Evolutionary conservation across 208 protist species (phyloP).

Genomic region (Wallacemonas collosoma): DNA sequence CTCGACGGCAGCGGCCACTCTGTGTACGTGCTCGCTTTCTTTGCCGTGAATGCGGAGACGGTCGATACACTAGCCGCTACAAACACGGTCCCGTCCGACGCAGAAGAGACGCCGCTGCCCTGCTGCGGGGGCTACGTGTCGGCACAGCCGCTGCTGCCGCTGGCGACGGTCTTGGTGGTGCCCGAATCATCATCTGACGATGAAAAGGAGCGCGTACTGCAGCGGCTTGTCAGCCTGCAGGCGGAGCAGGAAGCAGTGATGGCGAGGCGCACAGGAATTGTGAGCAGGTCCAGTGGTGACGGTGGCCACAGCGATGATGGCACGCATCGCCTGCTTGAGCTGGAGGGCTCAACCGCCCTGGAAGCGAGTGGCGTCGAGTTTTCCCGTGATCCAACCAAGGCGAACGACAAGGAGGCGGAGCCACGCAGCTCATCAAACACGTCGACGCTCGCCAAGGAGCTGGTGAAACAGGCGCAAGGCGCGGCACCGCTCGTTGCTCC

Average conservation of each 20-base stretch:
- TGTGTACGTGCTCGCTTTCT: conserved; percentile 78
- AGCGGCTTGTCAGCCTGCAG: conserved; percentile 75
- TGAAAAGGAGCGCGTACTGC: conserved; percentile 72
- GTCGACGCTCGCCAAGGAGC: conserved; percentile 29
- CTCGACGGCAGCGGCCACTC: conserved; percentile 34
- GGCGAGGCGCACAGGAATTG: conserved; percentile 10
- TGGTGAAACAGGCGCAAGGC: conserved; percentile 35
- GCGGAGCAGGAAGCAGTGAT: conserved; percentile 63
- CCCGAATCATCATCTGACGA: conserved; percentile 29
- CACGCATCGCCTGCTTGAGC: background rate
- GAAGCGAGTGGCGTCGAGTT: background rate
- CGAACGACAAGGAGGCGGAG: background rate
- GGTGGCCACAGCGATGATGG: background rate
- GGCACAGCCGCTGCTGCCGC: conserved; percentile 69
- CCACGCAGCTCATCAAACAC: conserved; percentile 1
- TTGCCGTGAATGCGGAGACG: conserved; percentile 51
- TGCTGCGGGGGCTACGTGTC: conserved; percentile 76
- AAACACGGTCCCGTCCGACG: conserved; percentile 1
- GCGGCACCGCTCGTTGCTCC: conserved; percentile 28
- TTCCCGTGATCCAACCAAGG: background rate
- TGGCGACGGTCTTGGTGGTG: conserved; percentile 79
- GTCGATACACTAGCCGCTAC: conserved; percentile 33
- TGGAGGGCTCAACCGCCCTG: background rate
- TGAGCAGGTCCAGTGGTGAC: background rate
- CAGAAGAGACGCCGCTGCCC: conserved; percentile 29